Conservation (phyloP, 2,329 filamentous ascomycete species). For the Paecilomyces sp. region DNA sequence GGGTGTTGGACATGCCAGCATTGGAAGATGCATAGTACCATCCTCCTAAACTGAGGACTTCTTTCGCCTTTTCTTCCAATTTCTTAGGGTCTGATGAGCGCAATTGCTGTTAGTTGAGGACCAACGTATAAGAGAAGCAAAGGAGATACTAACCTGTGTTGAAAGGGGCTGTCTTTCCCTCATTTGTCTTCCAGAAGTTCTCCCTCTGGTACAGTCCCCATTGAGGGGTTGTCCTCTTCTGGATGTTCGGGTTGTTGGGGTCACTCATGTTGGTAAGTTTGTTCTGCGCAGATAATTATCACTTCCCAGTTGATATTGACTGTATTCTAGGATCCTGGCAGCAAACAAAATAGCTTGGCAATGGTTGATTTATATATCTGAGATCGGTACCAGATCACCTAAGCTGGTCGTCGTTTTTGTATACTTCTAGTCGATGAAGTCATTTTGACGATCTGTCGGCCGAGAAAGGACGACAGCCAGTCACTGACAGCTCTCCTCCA, state of each 20-base stretch:
- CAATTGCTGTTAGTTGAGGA: neutral
- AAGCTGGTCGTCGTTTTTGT: neutral
- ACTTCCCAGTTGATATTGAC: neutral
- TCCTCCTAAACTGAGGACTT: slow-evolving; percentile 50
- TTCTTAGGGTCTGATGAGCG: slow-evolving; percentile 41
- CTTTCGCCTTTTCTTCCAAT: slow-evolving; percentile 51
- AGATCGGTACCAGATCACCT: neutral
- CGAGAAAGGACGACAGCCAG: slow-evolving; percentile 4
- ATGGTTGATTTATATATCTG: neutral
- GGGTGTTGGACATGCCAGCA: slow-evolving; percentile 33
- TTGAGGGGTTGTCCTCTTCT: slow-evolving; percentile 45
- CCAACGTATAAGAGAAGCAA: neutral
- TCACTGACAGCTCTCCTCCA: neutral
- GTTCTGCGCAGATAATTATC: neutral
- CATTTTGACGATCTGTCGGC: slow-evolving; percentile 17
- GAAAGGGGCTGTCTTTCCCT: slow-evolving; percentile 44
- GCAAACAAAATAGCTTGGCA: neutral
- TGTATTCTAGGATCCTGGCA: neutral
- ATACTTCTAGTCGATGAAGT: slow-evolving; percentile 17
- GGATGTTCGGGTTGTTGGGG: slow-evolving; percentile 45
- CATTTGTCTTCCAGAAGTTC: slow-evolving; percentile 48
- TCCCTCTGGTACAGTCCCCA: slow-evolving; percentile 50
- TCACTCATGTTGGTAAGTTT: slow-evolving; percentile 27
- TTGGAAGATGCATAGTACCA: slow-evolving; percentile 42
- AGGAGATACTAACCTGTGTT: slow-evolving; percentile 38